These are phyloP conservation scores for Annulohypoxylon stygium DNA, from an alignment of 495 filamentous ascomycete species.

Conservation along the genomic window DNA sequence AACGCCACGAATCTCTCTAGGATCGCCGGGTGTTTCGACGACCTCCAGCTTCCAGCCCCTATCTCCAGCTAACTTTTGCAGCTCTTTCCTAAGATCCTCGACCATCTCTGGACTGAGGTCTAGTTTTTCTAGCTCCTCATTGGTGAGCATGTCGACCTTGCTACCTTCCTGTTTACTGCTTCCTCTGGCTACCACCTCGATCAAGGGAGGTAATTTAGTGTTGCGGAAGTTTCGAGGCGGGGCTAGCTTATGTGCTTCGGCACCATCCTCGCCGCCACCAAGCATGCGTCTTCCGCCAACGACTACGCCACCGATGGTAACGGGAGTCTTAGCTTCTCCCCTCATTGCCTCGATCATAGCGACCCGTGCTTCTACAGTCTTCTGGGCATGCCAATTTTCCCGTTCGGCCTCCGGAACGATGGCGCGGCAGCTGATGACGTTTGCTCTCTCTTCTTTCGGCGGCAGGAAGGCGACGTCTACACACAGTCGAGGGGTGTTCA, in stretches of 20 bases:
- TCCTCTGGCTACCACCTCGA: constrained; percentile 56
- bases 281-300: constrained; percentile 68
- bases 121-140: constrained; percentile 75
- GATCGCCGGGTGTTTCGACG: constrained; percentile 57
- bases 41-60: constrained; percentile 69
- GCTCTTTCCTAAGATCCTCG: constrained; percentile 71
- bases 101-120: constrained; percentile 77
- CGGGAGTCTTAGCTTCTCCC: constrained; percentile 48
- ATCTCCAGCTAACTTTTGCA: constrained; percentile 64
- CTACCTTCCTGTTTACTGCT: constrained; percentile 67
- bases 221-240: constrained; percentile 55
- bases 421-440: constrained; percentile 81
- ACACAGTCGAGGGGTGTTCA: constrained; percentile 93
- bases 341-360: constrained; percentile 62
- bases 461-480: constrained; percentile 93
- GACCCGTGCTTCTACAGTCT: constrained; percentile 65
- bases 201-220: constrained; percentile 32
- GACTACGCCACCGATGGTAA: constrained; percentile 64
- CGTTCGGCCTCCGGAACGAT: constrained; percentile 73
- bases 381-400: constrained; percentile 66
- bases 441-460: constrained; percentile 81
- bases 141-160: constrained; percentile 64
- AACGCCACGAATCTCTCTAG: constrained; percentile 59
- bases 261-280: constrained; percentile 56
- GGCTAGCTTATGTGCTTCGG: constrained; percentile 54